Base-by-base conservation (phyloP, 805 yeast species). In the Candida namnaoensis region DNA sequence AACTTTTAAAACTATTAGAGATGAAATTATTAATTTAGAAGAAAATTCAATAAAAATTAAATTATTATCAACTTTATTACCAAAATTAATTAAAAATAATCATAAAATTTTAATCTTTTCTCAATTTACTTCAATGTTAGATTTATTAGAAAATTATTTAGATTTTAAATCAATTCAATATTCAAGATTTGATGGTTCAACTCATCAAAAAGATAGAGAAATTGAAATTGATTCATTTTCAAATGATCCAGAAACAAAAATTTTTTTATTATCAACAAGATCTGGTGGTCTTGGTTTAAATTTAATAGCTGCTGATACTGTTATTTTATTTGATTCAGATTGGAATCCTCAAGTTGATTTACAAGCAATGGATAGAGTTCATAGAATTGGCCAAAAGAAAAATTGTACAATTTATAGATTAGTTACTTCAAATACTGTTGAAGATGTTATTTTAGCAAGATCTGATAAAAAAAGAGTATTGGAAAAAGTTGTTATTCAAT, bases 341-440 rank as follows among this genome's bases (percentile, higher is more conserved):
- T 91, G 97, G 96, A 91, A 91, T 54, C 99, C 98, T 0, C 97
- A 91, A 56, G 95, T 88, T 47, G 98, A 91, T 61, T 65, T 88
- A 39, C 99, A 91, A 58, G 98, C 98, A 0, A 91, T 91, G 78
- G 98, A 90, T 53, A 71, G 99, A 41, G 95, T 85, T 11, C 98
- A 91, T 57, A 69, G 99, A 54, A 87, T 93, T 41, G 98, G 98
- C 0, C 99, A 91, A 58, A 71, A 66, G 1, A 78, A 74, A 41
- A 96, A 96, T 1, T 95, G 90, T 5, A 69, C 86, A 23, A 75
- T 91, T 1, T 87, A 82, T 56, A 71, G 98, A 46, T 69, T 93
- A 24, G 80, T 88, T 14, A 73, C 86, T 9, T 74, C 76, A 34
- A 78, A 84, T 49, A 86, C 96, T 1, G 75, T 90, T 27, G 99